Base-by-base conservation (phyloP, 2,329 filamentous ascomycete genomes). In the Apiospora phragmitis region DNA sequence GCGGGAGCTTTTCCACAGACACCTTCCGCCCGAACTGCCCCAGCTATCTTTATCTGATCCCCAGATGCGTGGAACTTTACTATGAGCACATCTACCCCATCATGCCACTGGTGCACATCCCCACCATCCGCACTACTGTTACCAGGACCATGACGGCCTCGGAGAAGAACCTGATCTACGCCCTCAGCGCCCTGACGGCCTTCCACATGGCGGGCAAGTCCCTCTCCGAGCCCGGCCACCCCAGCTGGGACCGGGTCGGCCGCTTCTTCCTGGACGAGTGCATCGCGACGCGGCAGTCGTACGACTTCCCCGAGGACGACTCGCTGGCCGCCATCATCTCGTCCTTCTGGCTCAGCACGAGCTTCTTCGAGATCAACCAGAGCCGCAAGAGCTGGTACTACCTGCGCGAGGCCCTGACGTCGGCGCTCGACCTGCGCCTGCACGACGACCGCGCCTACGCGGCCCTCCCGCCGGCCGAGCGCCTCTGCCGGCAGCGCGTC, bases 31-130 rank as follows among this genome's bases (percentile, higher is more conserved):
- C 73, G 9, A 77, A 77, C 8, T 77, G 75, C 45, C 77, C 80
- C 2, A 81, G 76, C 79, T 90, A 79, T 74, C 86, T 77, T 78
- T 83, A 78, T 78, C 83, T 81, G 77, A 85, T 81, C 73, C 89
- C 81, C 78, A 88, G 76, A 79, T 90, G 88, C 76, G 82, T 91
- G 71, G 88, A 91, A 62, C 88, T 88, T 73, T 91, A 88, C 80
- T 89, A 90, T 79, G 82, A 85, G 74, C 85, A 90, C 76, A 85
- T 91, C 69, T 91, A 91, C 73, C 88, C 89, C n/a, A 89, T 89
- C 68, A 89, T 90, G 82, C 89, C 89, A 0, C 84, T 91, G 4
- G 79, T 91, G 9, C 86, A 90, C 69, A 88, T 88, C 76, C 87
- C 89, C 62, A 83, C 83, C 11, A 82, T 89, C 65, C 82, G 85